Evolutionary conservation across 345 rosid genomes (phyloP), one percentile per base, ranked within the genome.

Genomic region (Populus deltoides): DNA sequence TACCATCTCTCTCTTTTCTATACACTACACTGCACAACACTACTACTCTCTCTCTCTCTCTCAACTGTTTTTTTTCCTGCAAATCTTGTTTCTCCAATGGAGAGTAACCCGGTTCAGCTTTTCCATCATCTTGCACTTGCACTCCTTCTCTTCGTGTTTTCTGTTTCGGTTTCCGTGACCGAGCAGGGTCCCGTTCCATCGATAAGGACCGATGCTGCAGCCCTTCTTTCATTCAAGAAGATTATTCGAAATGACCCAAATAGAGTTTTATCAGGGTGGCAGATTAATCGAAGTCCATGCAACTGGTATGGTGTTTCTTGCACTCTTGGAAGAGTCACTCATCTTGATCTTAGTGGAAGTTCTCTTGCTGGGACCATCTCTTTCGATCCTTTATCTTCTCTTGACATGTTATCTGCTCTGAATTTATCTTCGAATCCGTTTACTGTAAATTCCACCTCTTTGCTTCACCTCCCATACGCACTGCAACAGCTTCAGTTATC

Each of bases 281-380:
- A 82, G 63, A 84, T 85, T 15, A 69, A 79, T 18, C 86, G 79
- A 68, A 85, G 79, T 35, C 93, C 94, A 31, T 93, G 99, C 81
- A 71, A 70, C 76, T 95, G 91, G 87, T 86, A 87, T 77, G 99
- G 99, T 61, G 87, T 93, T 70, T 86, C 92, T 53, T 95, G 99
- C 87, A 75, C 89, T 27, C 78, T 53, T 5, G 90, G 93, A 70
- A 87, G 99, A 82, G 90, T 86, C 74, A 84, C 89, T 24, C 90
- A 87, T 80, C 88, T 95, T 49, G 90, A 95, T 78, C 99, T 95
- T 73, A 85, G 80, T 51, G 88, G 87, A 22, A 75, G 82, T 71
- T 81, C 79, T 63, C 93, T 95, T 75, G 75, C 68, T 47, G 98
- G 94, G n/a, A 57, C 70, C 7, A 66, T 93, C 74, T 88, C 88